Percentiles rank a stretch among this genome's conserved stretches.
Evolutionary conservation across 2,329 filamentous ascomycete genomes (phyloP).

Genomic region (Zymoseptoria passerinii): DNA sequence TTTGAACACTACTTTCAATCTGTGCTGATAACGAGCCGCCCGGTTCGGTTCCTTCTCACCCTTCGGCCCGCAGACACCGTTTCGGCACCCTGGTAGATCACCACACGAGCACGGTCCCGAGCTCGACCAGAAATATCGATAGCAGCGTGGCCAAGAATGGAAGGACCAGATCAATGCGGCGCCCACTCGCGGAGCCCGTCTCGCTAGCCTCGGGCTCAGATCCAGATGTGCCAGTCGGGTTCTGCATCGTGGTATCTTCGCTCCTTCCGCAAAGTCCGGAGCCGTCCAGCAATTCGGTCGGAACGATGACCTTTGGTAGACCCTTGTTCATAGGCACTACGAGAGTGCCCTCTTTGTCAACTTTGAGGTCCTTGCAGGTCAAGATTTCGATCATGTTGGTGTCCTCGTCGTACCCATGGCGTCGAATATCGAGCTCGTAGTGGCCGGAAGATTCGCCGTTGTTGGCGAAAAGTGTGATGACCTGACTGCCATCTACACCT

Average conservation of each 20-base stretch:
- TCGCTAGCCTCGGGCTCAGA: background rate
- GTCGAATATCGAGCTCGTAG: constrained; percentile 29
- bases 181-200: background rate
- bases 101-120: background rate
- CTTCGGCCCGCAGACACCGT: background rate
- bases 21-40: background rate
- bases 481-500: constrained; percentile 31
- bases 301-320: constrained; percentile 30
- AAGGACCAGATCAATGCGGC: background rate
- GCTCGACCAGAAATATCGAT: background rate
- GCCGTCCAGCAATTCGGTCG: constrained; percentile 16
- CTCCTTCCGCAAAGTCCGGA: constrained; percentile 21
- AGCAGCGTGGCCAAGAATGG: background rate
- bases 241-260: background rate
- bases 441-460: constrained; percentile 29
- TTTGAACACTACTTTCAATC: background rate
- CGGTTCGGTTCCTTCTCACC: background rate
- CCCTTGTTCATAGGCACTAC: constrained; percentile 29
- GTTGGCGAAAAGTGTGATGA: constrained; percentile 40
- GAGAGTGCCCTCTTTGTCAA: constrained; percentile 22
- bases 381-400: constrained; percentile 28
- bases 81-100: background rate
- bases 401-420: constrained; percentile 23
- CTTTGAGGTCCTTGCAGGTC: constrained; percentile 25
- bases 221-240: background rate